Evolutionary conservation across 768 basidiomycete genomes (phyloP).

Genomic region (Leucocoprinus sp.): DNA sequence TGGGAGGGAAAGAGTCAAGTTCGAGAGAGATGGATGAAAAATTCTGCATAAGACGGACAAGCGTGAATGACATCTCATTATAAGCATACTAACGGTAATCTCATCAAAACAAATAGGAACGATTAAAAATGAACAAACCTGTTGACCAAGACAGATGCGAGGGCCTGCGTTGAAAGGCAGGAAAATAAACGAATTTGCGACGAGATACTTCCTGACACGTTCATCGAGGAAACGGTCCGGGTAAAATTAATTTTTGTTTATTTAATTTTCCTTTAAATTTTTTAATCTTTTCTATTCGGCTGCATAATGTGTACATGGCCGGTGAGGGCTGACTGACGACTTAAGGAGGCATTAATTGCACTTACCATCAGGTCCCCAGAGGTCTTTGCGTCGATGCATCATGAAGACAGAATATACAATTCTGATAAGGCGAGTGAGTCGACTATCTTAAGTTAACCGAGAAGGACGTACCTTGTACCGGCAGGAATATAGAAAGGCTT

Average conservation of each 20-base stretch:
- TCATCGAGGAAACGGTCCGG: conserved; percentile 62
- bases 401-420: conserved; percentile 42
- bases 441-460: too few relatives aligned
- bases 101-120: too few relatives aligned
- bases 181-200: conserved; percentile 49
- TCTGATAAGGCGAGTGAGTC: too few relatives aligned
- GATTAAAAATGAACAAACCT: too few relatives aligned
- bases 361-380: conserved; percentile 63
- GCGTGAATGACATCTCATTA: conserved; percentile 38
- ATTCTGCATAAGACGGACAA: conserved; percentile 50
- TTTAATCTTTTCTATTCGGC: too few relatives aligned
- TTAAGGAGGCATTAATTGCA: neutral
- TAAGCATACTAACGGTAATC: too few relatives aligned
- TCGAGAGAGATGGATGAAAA: conserved; percentile 44
- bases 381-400: conserved; percentile 55
- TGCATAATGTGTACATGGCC: conserved; percentile 17
- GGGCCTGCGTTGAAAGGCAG: conserved; percentile 46
- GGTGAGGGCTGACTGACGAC: conserved; percentile 30
- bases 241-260: too few relatives aligned
- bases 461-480: conserved; percentile 18
- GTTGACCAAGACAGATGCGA: conserved; percentile 43
- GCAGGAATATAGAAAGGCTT: conserved; percentile 19
- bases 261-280: too few relatives aligned
- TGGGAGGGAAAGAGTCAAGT: conserved; percentile 35
- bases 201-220: conserved; percentile 45